phyloP scores from a whole-genome alignment of 2,329 filamentous ascomycete genomes.

The Lojkania enalia region DNA sequence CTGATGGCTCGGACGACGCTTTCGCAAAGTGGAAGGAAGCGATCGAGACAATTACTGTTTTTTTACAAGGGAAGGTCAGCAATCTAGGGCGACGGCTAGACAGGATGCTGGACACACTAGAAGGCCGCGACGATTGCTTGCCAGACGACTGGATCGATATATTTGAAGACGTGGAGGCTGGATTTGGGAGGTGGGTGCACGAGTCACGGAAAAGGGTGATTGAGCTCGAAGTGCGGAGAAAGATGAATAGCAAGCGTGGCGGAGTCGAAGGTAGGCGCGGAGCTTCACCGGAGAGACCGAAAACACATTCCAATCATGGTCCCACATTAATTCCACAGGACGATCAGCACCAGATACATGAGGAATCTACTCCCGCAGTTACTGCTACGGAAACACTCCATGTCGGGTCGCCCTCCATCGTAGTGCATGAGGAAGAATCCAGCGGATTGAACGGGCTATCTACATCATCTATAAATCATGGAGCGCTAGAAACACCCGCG shows the following conservation, averaged over 20 bases:
- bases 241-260: conserved; percentile 17
- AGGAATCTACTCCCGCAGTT: no score
- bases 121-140: conserved; percentile 80
- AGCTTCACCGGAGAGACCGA: conserved; percentile 5
- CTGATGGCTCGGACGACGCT: conserved; percentile 35
- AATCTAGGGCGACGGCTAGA: conserved; percentile 75
- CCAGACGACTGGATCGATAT: conserved; percentile 86
- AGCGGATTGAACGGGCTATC: background rate
- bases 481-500: background rate
- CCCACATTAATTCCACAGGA: background rate
- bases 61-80: conserved; percentile 70
- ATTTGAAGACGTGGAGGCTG: conserved; percentile 76
- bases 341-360: background rate
- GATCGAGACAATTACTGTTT: conserved; percentile 59
- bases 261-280: conserved; percentile 4
- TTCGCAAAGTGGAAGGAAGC: conserved; percentile 43
- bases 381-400: background rate
- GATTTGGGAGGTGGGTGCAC: conserved; percentile 80
- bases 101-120: conserved; percentile 81
- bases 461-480: no score
- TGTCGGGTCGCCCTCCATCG: background rate
- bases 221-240: conserved; percentile 59
- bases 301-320: conserved; percentile 16
- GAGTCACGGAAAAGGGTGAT: conserved; percentile 75
- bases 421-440: background rate